phyloP scores from a whole-genome alignment of 2,329 filamentous ascomycete genomes.

The Endoconidiophora polonica region DNA sequence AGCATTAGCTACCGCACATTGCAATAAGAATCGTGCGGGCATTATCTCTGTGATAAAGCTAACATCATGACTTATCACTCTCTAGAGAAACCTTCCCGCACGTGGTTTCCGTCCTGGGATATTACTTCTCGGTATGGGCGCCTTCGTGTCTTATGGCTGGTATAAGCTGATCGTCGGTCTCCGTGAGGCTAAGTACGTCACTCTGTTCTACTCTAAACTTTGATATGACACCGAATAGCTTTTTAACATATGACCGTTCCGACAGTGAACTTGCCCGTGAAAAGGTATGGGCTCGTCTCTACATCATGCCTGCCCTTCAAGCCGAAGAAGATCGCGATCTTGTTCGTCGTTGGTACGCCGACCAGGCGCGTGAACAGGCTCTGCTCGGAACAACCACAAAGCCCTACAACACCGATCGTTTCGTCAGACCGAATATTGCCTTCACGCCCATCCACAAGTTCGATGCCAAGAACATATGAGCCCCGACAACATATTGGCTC shows the following conservation, averaged over 20 bases:
- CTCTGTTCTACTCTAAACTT: neutral
- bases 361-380: slow-evolving; percentile 80
- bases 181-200: slow-evolving; percentile 73
- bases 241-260: neutral
- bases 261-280: slow-evolving; percentile 79
- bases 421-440: slow-evolving; percentile 21
- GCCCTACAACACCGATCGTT: slow-evolving; percentile 83
- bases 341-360: slow-evolving; percentile 70
- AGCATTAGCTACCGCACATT: neutral
- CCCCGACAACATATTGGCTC: too few relatives aligned
- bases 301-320: slow-evolving; percentile 84
- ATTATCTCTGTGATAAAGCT: neutral
- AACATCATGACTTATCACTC: neutral
- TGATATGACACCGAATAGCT: too few relatives aligned
- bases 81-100: slow-evolving; percentile 74
- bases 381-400: slow-evolving; percentile 68
- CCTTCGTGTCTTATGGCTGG: slow-evolving; percentile 78
- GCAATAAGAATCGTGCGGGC: neutral
- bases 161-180: slow-evolving; percentile 71
- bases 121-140: slow-evolving; percentile 60
- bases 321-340: slow-evolving; percentile 95
- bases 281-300: slow-evolving; percentile 95
- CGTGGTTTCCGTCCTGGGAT: slow-evolving; percentile 74
- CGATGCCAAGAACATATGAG: too few relatives aligned
- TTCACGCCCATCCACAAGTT: slow-evolving; percentile 4